A percentile compares a stretch with the other conserved stretches of the same genome.
Conservation (phyloP, 257 asterid genomes). For the Fraxinus americana region DNA sequence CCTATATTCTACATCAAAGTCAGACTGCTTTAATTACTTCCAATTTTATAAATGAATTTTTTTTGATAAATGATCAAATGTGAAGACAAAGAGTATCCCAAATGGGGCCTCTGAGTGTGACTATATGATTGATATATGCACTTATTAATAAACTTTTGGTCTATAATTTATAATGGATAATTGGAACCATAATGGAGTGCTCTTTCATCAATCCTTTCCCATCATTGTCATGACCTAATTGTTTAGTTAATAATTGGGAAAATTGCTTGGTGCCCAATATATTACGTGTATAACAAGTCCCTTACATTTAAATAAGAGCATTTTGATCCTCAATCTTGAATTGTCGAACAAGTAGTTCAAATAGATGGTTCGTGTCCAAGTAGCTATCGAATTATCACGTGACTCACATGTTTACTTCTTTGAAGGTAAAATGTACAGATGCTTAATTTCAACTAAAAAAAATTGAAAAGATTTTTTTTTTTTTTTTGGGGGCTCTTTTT, state of each 20-base stretch:
- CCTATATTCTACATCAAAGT: not conserved
- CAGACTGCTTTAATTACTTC: not conserved
- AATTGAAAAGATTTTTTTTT: too few relatives aligned
- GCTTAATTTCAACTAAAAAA: too few relatives aligned
- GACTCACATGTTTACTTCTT: too few relatives aligned
- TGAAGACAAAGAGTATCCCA: constrained; percentile 6
- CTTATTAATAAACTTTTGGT: not conserved
- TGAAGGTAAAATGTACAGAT: too few relatives aligned
- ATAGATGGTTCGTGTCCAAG: not conserved
- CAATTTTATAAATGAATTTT: not conserved
- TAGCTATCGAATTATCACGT: not conserved
- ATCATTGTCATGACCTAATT: constrained; percentile 20
- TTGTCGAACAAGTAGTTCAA: not conserved
- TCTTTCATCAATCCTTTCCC: constrained; percentile 5
- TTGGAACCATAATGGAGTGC: not conserved
- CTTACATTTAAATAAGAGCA: not conserved
- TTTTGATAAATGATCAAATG: not conserved
- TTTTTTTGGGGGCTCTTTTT: too few relatives aligned
- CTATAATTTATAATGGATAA: not conserved
- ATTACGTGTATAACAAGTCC: not conserved
- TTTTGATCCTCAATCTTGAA: not conserved
- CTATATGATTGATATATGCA: constrained; percentile 6
- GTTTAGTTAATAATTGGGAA: not conserved
- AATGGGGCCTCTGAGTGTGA: constrained; percentile 31
- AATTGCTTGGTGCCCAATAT: not conserved